Evolutionary conservation across 805 yeast genomes (phyloP).

Genomic region (Saturnispora ahearnii): DNA sequence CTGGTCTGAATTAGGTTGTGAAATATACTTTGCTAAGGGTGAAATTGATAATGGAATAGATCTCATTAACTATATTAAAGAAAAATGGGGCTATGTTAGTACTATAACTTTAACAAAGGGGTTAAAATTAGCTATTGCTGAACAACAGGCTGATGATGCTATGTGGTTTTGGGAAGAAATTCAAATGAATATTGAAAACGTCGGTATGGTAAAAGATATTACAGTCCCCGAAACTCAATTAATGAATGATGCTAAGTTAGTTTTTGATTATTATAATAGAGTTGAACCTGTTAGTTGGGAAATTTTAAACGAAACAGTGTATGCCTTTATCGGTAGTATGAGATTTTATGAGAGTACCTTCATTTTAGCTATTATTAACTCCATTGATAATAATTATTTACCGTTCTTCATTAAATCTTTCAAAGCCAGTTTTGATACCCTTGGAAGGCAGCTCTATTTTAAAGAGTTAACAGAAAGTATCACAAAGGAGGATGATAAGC

Average conservation of each 20-base stretch:
- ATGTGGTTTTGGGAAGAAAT: conserved; percentile 27
- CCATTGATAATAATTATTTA: not conserved
- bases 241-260: conserved; percentile 14
- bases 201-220: conserved; percentile 19
- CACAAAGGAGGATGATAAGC: conserved; percentile 2
- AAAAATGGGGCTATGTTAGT: conserved; percentile 28
- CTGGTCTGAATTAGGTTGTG: conserved; percentile 46
- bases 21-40: conserved; percentile 28
- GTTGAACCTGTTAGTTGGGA: conserved; percentile 22
- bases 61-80: conserved; percentile 23
- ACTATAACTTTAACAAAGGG: conserved; percentile 28
- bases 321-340: conserved; percentile 16
- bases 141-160: conserved; percentile 23
- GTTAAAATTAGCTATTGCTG: conserved; percentile 27
- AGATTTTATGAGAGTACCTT: conserved; percentile 17
- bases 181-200: conserved; percentile 19
- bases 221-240: conserved; percentile 18
- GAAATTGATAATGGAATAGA: conserved; percentile 29
- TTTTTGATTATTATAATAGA: conserved; percentile 24
- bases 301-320: conserved; percentile 19
- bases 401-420: conserved; percentile 1
- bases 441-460: conserved; percentile 16
- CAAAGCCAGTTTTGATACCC: conserved; percentile 13
- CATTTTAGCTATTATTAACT: conserved; percentile 7
- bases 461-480: conserved; percentile 1